phyloP scores from a whole-genome alignment of 2,329 filamentous ascomycete genomes.

The Arthrobotrys iridis region DNA sequence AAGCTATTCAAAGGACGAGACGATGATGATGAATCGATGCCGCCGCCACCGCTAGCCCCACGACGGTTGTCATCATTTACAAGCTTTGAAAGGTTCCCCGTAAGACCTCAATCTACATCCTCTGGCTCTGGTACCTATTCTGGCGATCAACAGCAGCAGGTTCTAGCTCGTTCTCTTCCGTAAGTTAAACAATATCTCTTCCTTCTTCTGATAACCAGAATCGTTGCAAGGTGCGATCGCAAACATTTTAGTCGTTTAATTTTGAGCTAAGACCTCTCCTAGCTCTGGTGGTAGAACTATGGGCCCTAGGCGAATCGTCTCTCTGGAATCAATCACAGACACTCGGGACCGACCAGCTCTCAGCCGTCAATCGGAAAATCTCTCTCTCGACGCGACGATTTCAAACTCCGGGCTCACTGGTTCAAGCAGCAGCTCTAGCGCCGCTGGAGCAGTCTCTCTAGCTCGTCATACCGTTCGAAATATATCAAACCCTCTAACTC shows the following conservation, averaged over 20 bases:
- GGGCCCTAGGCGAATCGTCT: slow-evolving; percentile 18
- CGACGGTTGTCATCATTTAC: neutral
- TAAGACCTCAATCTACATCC: neutral
- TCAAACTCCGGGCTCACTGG: neutral
- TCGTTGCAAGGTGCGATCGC: too few relatives aligned
- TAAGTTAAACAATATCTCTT: slow-evolving; percentile 12
- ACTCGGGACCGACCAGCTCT: neutral
- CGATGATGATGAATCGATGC: too few relatives aligned
- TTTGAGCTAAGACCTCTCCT: too few relatives aligned
- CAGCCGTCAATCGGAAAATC: neutral
- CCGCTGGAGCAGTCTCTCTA: neutral
- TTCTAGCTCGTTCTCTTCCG: slow-evolving; percentile 18
- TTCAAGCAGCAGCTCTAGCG: neutral
- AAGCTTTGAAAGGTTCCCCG: neutral
- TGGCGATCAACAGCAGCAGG: neutral
- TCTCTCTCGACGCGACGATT: neutral
- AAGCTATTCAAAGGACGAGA: too few relatives aligned
- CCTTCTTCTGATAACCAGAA: neutral
- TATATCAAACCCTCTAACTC: neutral
- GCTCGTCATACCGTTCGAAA: neutral
- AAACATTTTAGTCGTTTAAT: too few relatives aligned
- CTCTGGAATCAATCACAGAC: neutral
- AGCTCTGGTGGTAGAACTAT: slow-evolving; percentile 29
- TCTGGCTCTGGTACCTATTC: neutral
- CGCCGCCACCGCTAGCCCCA: too few relatives aligned